Evolutionary conservation across 2,329 filamentous ascomycete species (phyloP), one percentile per base, ranked within the genome.

Genomic region (Lasiodiplodia citricola): DNA sequence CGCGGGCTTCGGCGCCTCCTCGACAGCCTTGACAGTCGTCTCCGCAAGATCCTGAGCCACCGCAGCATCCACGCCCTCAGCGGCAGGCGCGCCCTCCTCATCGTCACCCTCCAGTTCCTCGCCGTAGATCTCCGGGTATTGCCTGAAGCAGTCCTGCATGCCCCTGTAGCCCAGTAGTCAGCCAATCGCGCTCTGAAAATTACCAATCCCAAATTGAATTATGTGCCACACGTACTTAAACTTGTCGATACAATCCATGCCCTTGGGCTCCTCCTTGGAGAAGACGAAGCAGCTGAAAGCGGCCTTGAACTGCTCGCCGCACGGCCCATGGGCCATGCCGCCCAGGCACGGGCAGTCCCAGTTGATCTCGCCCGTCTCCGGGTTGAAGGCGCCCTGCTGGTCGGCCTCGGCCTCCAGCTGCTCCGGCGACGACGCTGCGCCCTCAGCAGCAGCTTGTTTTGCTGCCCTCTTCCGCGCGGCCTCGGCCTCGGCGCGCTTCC

Each of bases 221-320:
- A 14, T 16, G 13, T 21, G 23, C 16, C 41, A n/a, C 35, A 37
- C 47, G 25, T 86, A 96, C 93, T 97, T 94, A 87, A 97, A 97
- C 83, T 96, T 97, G 35, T 97, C 94, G 77, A 97, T 96, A 83
- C 94, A 97, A 79, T 97, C 94, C 84, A 97, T 95, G 64, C 95
- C 95, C 88, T 99, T 99, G 44, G 94, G 94, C 79, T 99, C 96
- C 79, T 97, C 93, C 52, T 88, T 90, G 3, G 93, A 97, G 83
- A 91, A 96, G n/a, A 99, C 94, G 76, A 99, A 99, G 84, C 96
- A 99, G 87, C 94, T 97, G 76, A 99, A 99, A 0, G 96, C 96
- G 28, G 90, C 90, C 84, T 91, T 94, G 87, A 99, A 99, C 77
- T 98, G 90, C 79, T 96, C 93, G 58, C 96, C 96, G 79, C 96